Evolutionary conservation across 2,329 filamentous ascomycete genomes (phyloP).

Genomic region (Scedosporium aurantiacum): DNA sequence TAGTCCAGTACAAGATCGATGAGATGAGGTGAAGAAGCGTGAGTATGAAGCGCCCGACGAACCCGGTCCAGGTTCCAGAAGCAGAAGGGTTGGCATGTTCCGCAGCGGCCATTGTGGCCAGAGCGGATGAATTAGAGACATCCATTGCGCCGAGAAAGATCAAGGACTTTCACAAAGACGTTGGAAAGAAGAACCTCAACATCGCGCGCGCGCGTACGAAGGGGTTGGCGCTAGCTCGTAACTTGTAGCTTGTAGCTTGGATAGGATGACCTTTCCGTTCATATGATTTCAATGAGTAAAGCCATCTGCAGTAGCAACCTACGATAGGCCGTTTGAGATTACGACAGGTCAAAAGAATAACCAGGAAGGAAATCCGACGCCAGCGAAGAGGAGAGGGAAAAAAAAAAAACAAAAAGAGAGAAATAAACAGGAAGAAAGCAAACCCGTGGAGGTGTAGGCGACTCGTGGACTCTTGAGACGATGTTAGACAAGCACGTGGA

Average conservation of each 20-base stretch:
- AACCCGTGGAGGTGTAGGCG: neutral
- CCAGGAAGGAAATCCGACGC: neutral
- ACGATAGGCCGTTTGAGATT: neutral
- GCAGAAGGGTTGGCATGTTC: conserved; percentile 18
- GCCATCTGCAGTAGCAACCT: neutral
- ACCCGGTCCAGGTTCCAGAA: conserved; percentile 44
- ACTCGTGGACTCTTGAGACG: neutral
- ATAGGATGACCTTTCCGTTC: neutral
- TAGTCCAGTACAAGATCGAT: conserved; percentile 60
- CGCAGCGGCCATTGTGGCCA: conserved; percentile 24
- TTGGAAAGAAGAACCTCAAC: neutral
- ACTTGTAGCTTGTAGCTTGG: neutral
- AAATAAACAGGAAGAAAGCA: too few species aligned
- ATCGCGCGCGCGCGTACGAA: too few species aligned
- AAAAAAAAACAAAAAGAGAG: neutral
- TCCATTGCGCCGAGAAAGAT: neutral
- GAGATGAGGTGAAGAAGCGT: conserved; percentile 44
- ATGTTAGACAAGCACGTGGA: neutral
- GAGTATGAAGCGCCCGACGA: conserved; percentile 44
- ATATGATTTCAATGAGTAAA: neutral
- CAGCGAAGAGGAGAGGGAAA: neutral
- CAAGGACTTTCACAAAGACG: neutral
- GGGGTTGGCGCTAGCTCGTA: neutral
- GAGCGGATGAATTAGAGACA: conserved; percentile 17
- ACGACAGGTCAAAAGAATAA: neutral